Percentiles rank a stretch among this genome's conserved stretches.
Conservation (phyloP, 208 protist genomes). For the Acanthamoeba sp. region DNA sequence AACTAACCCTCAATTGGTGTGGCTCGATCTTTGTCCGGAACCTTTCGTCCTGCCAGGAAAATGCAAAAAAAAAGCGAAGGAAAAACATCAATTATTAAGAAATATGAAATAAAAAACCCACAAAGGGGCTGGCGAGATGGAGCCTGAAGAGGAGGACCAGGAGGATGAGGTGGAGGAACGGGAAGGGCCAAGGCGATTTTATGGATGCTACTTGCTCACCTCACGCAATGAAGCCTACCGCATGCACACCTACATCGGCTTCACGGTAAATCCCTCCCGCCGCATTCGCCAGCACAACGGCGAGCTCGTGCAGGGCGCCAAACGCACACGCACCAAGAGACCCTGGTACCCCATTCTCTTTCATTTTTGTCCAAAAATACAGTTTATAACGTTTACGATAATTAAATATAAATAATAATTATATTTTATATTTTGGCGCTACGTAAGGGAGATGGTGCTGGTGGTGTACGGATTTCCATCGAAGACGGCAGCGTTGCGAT, state of each 20-base stretch:
- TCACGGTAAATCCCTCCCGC: slow-evolving; percentile 49
- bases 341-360: neutral
- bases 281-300: slow-evolving; percentile 73
- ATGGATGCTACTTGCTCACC: slow-evolving; percentile 61
- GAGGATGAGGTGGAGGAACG: slow-evolving; percentile 1
- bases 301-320: slow-evolving; percentile 69
- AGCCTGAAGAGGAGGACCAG: neutral
- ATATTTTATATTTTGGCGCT: neutral
- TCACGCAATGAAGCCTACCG: slow-evolving; percentile 12
- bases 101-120: neutral
- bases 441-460: slow-evolving; percentile 43
- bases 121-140: neutral
- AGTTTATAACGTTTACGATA: neutral
- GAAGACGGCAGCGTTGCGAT: slow-evolving; percentile 54
- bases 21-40: too few relatives aligned
- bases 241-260: slow-evolving; percentile 69
- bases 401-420: neutral
- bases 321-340: slow-evolving; percentile 56
- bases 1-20: too few relatives aligned
- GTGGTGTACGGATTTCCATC: slow-evolving; percentile 61
- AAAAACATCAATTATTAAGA: neutral
- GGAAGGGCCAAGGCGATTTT: slow-evolving; percentile 26
- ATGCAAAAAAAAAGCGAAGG: too few relatives aligned
- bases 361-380: neutral
- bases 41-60: too few relatives aligned